phyloP scores from a whole-genome alignment of 768 basidiomycete genomes.

The Jaapia argillacea region DNA sequence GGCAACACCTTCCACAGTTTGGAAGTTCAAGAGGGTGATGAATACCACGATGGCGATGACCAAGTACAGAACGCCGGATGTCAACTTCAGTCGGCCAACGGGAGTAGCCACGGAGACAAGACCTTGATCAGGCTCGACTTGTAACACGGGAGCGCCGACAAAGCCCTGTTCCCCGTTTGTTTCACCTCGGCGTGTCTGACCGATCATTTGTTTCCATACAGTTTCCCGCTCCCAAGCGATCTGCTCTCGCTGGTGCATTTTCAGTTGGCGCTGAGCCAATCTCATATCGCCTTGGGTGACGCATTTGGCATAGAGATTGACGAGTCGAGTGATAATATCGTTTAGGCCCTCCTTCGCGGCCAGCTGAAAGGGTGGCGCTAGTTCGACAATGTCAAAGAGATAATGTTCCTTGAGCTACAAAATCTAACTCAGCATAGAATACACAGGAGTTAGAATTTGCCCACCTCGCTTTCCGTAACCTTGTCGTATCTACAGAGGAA shows the following conservation, averaged over 20 bases:
- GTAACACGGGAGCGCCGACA: constrained; percentile 37
- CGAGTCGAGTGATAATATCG: constrained; percentile 43
- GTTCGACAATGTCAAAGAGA: constrained; percentile 60
- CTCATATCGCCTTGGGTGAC: constrained; percentile 63
- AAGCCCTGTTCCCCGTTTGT: constrained; percentile 17
- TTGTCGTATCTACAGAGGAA: constrained; percentile 75
- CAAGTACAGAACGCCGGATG: constrained; percentile 48
- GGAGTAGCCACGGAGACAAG: constrained; percentile 45
- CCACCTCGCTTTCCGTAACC: constrained; percentile 63
- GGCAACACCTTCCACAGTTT: constrained; percentile 48
- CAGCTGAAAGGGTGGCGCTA: constrained; percentile 56
- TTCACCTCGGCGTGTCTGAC: constrained; percentile 65
- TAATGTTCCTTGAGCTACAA: constrained; percentile 68
- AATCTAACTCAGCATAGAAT: constrained; percentile 2
- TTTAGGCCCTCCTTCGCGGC: constrained; percentile 54
- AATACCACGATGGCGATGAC: constrained; percentile 50
- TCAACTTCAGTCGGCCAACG: constrained; percentile 56
- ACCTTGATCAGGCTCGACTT: constrained; percentile 33
- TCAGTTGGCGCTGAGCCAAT: constrained; percentile 71
- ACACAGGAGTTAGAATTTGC: constrained; percentile 5
- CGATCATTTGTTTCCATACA: constrained; percentile 95
- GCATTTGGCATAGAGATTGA: constrained; percentile 76
- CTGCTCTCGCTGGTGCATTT: constrained; percentile 81
- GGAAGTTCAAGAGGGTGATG: constrained; percentile 46
- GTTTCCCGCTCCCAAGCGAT: constrained; percentile 98